These are phyloP conservation scores for Ceriops zippeliana DNA, from an alignment of 345 rosid species.

Conservation along the genomic window DNA sequence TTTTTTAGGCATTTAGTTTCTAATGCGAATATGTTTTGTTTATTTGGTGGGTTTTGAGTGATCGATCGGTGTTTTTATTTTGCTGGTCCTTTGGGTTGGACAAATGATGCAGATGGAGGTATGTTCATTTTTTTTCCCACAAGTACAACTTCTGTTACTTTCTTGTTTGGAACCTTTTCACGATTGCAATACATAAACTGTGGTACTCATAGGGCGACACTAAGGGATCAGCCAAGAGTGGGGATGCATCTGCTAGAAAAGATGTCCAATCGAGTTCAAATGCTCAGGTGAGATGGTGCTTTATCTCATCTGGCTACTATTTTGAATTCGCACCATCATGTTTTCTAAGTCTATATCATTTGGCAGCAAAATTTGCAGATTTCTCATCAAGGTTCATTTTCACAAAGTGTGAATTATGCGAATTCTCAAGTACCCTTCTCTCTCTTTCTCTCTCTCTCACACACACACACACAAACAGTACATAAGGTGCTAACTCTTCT, in stretches of 20 bases:
- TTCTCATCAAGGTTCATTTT: slow-evolving; percentile 40
- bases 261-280: slow-evolving; percentile 51
- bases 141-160: not conserved
- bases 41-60: not conserved
- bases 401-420: slow-evolving; percentile 31
- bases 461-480: not conserved
- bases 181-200: slow-evolving; percentile 1
- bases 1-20: not conserved
- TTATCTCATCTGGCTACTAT: not conserved
- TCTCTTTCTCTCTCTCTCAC: slow-evolving; percentile 15
- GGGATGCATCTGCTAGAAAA: slow-evolving; percentile 57
- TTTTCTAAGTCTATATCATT: not conserved
- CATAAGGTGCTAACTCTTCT: not conserved
- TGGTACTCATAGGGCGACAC: slow-evolving; percentile 62
- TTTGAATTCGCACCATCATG: not conserved
- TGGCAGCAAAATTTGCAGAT: slow-evolving; percentile 43
- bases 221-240: slow-evolving; percentile 72
- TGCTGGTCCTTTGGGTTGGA: slow-evolving; percentile 20
- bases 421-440: slow-evolving; percentile 41
- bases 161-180: slow-evolving; percentile 5
- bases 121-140: slow-evolving; percentile 14
- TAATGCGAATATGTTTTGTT: not conserved
- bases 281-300: slow-evolving; percentile 43
- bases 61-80: slow-evolving; percentile 10
- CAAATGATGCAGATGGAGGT: slow-evolving; percentile 80